Percentiles rank a stretch among this genome's conserved stretches.
Evolutionary conservation across 1,284 basidiomycete species (phyloP).

Genomic region (Ganoderma lucidum): DNA sequence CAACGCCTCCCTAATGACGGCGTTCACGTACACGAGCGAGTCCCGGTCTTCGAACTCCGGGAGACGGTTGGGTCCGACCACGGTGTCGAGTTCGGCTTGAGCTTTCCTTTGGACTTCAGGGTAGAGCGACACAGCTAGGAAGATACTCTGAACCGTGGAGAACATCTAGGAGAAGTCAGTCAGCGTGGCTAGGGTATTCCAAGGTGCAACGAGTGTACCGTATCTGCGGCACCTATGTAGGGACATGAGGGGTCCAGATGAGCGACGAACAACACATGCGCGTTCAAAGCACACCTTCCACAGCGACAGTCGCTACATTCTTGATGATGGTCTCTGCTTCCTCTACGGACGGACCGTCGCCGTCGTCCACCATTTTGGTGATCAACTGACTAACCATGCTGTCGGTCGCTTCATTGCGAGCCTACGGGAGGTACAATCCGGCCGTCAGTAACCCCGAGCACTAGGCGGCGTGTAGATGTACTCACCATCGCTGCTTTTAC

Average conservation of each 20-base stretch:
- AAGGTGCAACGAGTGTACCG: conserved; percentile 5
- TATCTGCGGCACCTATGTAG: conserved; percentile 17
- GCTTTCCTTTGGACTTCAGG: conserved; percentile 43
- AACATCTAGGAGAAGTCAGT: conserved; percentile 13
- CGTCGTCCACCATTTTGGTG: neutral
- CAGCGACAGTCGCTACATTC: conserved; percentile 10
- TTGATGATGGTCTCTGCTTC: neutral
- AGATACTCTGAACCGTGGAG: conserved; percentile 39
- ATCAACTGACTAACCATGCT: neutral
- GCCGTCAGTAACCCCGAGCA: neutral
- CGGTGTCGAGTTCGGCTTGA: conserved; percentile 41
- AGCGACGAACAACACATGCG: neutral
- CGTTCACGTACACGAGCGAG: conserved; percentile 32
- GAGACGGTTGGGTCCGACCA: conserved; percentile 37
- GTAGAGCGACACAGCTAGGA: conserved; percentile 43
- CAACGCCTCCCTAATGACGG: conserved; percentile 34
- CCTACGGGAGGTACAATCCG: neutral
- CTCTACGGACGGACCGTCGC: neutral
- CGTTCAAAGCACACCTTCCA: conserved; percentile 9
- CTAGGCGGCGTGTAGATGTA: neutral
- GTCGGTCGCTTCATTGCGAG: neutral
- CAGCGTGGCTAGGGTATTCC: too few species aligned
- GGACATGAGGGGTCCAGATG: neutral
- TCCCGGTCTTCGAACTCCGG: conserved; percentile 31
- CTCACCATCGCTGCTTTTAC: neutral